Percentiles rank a stretch among this genome's conserved stretches.
These are phyloP conservation scores for Blastobotrys robertii DNA, from an alignment of 805 yeast species.

Conservation along the genomic window DNA sequence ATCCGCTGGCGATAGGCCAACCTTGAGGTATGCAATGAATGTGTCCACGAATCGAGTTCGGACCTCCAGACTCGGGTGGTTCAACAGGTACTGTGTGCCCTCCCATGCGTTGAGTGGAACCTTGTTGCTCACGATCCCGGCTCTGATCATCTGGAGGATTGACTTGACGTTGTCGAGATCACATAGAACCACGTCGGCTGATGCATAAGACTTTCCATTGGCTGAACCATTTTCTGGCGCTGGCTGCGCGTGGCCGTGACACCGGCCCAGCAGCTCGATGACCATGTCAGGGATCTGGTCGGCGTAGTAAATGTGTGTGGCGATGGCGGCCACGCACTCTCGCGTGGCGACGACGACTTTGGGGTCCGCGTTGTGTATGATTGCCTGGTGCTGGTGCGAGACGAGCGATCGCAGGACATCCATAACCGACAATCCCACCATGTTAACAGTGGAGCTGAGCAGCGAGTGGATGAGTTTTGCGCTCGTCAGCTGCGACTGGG, in stretches of 20 bases:
- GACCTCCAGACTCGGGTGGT: constrained; percentile 15
- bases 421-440: constrained; percentile 79
- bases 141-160: constrained; percentile 10
- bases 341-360: constrained; percentile 18
- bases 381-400: constrained; percentile 20
- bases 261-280: constrained; percentile 41
- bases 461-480: constrained; percentile 41
- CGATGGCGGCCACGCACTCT: constrained; percentile 55
- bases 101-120: constrained; percentile 22
- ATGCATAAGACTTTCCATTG: background rate
- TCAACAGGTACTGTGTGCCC: constrained; percentile 22
- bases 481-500: constrained; percentile 29
- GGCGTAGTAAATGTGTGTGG: constrained; percentile 71
- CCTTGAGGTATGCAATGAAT: constrained; percentile 17
- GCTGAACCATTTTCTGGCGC: background rate
- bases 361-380: constrained; percentile 7
- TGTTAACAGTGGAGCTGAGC: constrained; percentile 66
- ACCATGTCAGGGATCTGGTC: constrained; percentile 82
- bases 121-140: constrained; percentile 5
- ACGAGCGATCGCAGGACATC: constrained; percentile 52
- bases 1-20: constrained; percentile 7
- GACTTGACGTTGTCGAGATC: constrained; percentile 19
- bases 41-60: constrained; percentile 17
- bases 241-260: constrained; percentile 11
- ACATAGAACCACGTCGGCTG: constrained; percentile 8